Evolutionary conservation across 352 stramenopile species (phyloP).

Genomic region (Globisporangium viniferum): DNA sequence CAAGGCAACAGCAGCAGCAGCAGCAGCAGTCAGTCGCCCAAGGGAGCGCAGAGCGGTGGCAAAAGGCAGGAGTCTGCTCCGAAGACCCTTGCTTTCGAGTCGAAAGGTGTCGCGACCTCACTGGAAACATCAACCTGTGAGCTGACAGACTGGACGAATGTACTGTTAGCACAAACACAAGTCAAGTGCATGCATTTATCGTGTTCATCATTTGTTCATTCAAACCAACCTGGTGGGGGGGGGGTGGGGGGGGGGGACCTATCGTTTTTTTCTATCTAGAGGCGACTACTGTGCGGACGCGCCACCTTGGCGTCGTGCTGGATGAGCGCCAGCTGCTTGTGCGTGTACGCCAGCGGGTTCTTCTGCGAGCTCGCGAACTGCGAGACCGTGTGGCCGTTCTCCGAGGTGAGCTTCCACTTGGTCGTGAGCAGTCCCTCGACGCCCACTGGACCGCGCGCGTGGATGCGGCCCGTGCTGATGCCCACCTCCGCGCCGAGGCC

Average conservation of each 20-base stretch:
- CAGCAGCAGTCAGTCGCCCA: no score
- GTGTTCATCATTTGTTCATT: not conserved
- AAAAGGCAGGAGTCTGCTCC: no score
- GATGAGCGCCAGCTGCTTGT: constrained; percentile 75
- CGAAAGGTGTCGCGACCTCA: no score
- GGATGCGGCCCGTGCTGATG: constrained; percentile 96
- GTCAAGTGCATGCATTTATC: no score
- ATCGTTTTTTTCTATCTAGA: constrained; percentile 26
- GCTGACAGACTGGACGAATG: no score
- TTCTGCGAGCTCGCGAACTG: constrained; percentile 50
- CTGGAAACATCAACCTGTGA: no score
- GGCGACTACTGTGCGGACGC: constrained; percentile 64
- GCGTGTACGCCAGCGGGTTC: constrained; percentile 66
- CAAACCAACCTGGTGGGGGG: not conserved
- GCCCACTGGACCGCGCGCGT: constrained; percentile 94
- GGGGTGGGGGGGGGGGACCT: no score
- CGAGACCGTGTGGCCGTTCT: constrained; percentile 79
- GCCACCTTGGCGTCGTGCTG: constrained; percentile 54
- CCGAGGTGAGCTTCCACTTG: constrained; percentile 95
- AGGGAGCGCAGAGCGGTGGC: no score
- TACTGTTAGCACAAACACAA: no score
- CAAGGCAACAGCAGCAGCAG: no score
- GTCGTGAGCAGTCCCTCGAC: constrained; percentile 97
- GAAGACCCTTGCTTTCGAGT: no score
- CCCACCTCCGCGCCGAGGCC: constrained; percentile 97